phyloP scores from a whole-genome alignment of 139 green algal genomes.

The Closterium sp. region DNA sequence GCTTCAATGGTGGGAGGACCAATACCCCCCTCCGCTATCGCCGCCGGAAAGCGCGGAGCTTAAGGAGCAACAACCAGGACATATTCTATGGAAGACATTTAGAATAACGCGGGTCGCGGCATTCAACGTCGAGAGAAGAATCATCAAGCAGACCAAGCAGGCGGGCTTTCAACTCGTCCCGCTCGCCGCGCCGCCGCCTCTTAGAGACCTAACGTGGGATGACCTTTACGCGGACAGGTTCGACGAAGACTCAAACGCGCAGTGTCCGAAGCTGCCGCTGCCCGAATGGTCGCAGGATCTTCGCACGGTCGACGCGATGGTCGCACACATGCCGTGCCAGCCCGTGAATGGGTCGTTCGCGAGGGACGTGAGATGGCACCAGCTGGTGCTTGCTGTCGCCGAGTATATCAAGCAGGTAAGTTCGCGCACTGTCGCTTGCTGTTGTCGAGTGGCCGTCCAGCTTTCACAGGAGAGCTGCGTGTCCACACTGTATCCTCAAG shows the following conservation, averaged over 20 bases:
- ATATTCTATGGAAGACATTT: background rate
- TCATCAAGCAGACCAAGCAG: background rate
- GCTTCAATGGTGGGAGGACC: background rate
- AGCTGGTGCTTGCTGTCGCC: background rate
- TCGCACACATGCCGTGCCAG: slow-evolving; percentile 1
- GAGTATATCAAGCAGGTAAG: background rate
- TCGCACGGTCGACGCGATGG: background rate
- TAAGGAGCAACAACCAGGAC: background rate
- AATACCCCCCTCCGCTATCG: background rate
- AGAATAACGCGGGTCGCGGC: background rate
- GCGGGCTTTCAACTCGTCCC: background rate
- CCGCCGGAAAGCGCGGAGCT: background rate
- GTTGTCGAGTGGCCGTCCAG: too few relatives aligned
- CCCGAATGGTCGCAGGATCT: background rate
- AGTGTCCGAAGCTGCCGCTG: background rate
- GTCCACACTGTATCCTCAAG: too few relatives aligned
- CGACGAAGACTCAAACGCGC: background rate
- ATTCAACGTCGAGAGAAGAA: background rate
- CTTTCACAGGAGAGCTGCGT: too few relatives aligned
- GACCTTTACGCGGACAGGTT: background rate
- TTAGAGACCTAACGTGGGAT: background rate
- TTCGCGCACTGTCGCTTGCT: background rate
- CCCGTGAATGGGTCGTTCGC: background rate
- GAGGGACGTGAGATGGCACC: background rate
- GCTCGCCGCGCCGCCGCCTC: background rate